Base-by-base conservation (phyloP, 2,329 filamentous ascomycete species). In the Apiospora aurea region DNA sequence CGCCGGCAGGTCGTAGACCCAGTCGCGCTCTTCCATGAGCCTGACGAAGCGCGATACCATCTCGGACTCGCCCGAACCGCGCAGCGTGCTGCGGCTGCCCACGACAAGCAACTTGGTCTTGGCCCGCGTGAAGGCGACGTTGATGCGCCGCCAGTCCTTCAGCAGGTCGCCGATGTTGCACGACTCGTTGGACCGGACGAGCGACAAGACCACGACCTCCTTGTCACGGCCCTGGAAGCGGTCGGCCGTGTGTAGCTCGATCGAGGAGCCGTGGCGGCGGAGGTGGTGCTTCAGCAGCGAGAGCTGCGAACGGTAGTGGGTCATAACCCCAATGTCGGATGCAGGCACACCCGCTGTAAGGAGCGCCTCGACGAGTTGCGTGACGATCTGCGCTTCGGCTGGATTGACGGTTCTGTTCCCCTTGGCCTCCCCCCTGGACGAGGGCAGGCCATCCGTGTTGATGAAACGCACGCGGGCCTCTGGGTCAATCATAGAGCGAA, bases 141-240 rank as follows among this genome's bases (percentile, higher is more conserved):
- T 99, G 80, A 99, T 95, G 68, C 96, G 86, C 71, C 96, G 87
- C 93, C 95, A 97, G 81, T 99, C 96, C 73, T 93, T 93, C 41
- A 99, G 86, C 66, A 99, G 82, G 71, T 98, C 96, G 24, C 96
- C 96, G n/a, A 99, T 95, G 69, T 88, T 90, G 74, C 91, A 90
- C 0, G 89, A 88, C 29, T 95, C 91, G 77, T 99, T 99, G 80
- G 91, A 96, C 43, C 96, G 90, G 18, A 98, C 96, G 43, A 97
- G 91, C 71, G 91, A 94, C 11, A 99, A 88, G 18, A 99, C 90
- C 0, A 98, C 89, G 2, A 97, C 92, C 79, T 97, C 95, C 80
- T 99, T 99, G 83, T 99, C 96, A 13, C 96, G 90, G 8, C 96
- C 96, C 81, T 99, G 96, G 82, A 97, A 99, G 64, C 96, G 94